phyloP scores from a whole-genome alignment of 2,329 filamentous ascomycete species.

The Penicillium oxalicum region DNA sequence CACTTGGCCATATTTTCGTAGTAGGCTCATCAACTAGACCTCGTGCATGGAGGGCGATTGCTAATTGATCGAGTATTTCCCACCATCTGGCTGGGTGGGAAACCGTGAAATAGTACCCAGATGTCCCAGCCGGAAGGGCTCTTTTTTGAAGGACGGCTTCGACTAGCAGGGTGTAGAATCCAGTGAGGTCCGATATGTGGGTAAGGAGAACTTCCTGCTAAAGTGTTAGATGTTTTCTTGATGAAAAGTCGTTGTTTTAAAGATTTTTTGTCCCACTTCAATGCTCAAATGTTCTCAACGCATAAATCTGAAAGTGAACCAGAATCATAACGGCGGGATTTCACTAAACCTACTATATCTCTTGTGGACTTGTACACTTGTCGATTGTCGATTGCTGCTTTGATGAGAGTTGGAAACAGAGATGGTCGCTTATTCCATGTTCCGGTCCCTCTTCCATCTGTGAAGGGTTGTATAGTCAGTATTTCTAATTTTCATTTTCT shows the following conservation, averaged over 20 bases:
- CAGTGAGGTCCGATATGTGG: conserved; percentile 6
- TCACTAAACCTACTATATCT: neutral
- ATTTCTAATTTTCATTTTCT: too few relatives aligned
- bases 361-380: conserved; percentile 5
- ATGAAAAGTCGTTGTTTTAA: neutral
- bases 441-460: conserved; percentile 3
- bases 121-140: neutral
- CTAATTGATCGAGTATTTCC: conserved; percentile 2
- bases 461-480: neutral
- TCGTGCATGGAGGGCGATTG: neutral
- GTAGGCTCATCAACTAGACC: neutral
- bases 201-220: neutral
- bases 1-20: neutral
- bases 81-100: conserved; percentile 4
- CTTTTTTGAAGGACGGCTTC: conserved; percentile 2
- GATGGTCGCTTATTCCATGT: conserved; percentile 6
- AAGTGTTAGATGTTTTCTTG: neutral
- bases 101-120: conserved; percentile 3
- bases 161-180: conserved; percentile 2
- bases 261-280: too few relatives aligned
- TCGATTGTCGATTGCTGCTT: conserved; percentile 1
- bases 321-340: too few relatives aligned
- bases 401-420: conserved; percentile 6
- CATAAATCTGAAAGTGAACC: too few relatives aligned
- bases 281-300: too few relatives aligned